These are phyloP conservation scores for Alternaria ventricosa DNA, from an alignment of 2,329 filamentous ascomycete genomes.

Conservation along the genomic window DNA sequence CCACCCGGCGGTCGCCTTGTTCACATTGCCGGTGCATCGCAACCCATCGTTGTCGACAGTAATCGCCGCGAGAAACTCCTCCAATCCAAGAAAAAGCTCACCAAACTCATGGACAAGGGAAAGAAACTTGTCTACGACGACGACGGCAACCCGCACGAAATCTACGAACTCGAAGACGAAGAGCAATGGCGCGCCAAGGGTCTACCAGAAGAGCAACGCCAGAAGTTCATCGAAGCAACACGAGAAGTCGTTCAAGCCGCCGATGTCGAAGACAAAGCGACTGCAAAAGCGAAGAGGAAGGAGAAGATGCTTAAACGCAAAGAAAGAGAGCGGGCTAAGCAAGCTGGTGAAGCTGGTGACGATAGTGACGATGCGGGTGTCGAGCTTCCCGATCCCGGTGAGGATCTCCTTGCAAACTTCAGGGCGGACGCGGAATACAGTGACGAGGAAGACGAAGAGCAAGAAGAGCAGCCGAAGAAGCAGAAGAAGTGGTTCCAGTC, in stretches of 20 bases:
- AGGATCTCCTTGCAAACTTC: slow-evolving; percentile 54
- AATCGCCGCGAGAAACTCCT: slow-evolving; percentile 96
- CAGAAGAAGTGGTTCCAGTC: slow-evolving; percentile 82
- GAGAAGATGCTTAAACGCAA: slow-evolving; percentile 79
- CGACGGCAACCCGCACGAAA: slow-evolving; percentile 80
- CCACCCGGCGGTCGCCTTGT: slow-evolving; percentile 64
- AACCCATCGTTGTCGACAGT: slow-evolving; percentile 84
- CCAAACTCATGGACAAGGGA: slow-evolving; percentile 87
- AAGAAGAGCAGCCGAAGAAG: slow-evolving; percentile 63
- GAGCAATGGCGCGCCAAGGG: slow-evolving; percentile 78
- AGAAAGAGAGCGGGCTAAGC: slow-evolving; percentile 65
- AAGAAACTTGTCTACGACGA: slow-evolving; percentile 91
- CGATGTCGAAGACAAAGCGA: slow-evolving; percentile 82
- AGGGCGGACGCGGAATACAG: slow-evolving; percentile 49
- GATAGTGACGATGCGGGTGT: slow-evolving; percentile 27
- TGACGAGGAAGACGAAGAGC: slow-evolving; percentile 50
- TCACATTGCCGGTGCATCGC: slow-evolving; percentile 67
- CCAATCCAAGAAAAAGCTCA: slow-evolving; percentile 90
- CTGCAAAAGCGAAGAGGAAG: slow-evolving; percentile 77
- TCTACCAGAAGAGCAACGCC: slow-evolving; percentile 75
- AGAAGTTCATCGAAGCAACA: slow-evolving; percentile 80
- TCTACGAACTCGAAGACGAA: slow-evolving; percentile 90
- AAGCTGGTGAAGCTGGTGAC: slow-evolving; percentile 26
- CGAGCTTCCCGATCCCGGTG: slow-evolving; percentile 38
- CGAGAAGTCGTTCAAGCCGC: slow-evolving; percentile 72